Base-by-base conservation (phyloP, 208 protist species). In the Leptomonas pyrrhocoris region DNA sequence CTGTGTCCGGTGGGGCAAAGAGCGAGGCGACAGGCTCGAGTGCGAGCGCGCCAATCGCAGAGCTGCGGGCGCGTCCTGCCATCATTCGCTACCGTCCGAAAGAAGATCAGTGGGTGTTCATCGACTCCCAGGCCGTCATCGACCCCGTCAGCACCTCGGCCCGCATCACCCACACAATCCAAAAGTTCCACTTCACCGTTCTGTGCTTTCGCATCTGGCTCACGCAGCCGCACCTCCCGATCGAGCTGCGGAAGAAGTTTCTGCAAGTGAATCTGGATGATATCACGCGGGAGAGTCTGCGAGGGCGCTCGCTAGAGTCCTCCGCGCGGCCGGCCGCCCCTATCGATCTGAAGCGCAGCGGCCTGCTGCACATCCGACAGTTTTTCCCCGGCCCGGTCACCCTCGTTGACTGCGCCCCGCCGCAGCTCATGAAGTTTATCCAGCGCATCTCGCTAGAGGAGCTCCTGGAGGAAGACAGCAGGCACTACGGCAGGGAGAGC, bases 41-140 rank as follows among this genome's bases (percentile, higher is more conserved):
- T 15, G 1, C n/a, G 48, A 30, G 19, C 4, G n/a, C 63, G 18
- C 28, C 31, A 38, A 34, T 60, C 18, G 45, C 86, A 28, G 53
- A 83, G 57, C 77, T 96, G 34, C 83, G 86, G 15, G 88, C 88
- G 8, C 82, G 91, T 7, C 91, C 91, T 3, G 69, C 73, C 2
- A 86, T 94, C 23, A 25, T 96, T 25, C 88, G 91, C 12, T 96
- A 89, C 59, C 84, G 91, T 6, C 88, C 91, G 11, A 92, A 93
- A 64, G 91, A 96, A 23, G 94, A 94, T 64, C 91, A 96, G 62
- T 96, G 91, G 91, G 87, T 96, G n/a, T 85, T 96, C 46, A 62
- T 96, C 21, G 86, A 94, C 68, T 58, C 86, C 7, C 80, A 89
- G 62, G 86, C 88, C 5, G 69, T 83, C 21, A 73, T 94, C 38